Percentiles rank a stretch among this genome's conserved stretches.
These are phyloP conservation scores for Daldinia childiae DNA, from an alignment of 495 filamentous ascomycete genomes.

Conservation along the genomic window DNA sequence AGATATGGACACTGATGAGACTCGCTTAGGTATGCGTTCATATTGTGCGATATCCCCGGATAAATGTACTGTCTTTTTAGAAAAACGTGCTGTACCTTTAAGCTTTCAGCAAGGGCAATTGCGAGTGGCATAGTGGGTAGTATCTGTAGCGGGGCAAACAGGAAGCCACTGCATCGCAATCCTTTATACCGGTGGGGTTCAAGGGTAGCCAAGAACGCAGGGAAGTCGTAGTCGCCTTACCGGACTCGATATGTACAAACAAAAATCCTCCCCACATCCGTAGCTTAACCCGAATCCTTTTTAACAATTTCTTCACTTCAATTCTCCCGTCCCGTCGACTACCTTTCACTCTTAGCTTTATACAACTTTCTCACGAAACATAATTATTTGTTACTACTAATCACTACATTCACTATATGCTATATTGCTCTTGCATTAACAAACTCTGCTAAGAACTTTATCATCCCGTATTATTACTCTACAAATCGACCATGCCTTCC, in stretches of 20 bases:
- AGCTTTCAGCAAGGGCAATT: neutral
- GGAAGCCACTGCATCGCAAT: neutral
- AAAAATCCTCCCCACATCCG: conserved; percentile 23
- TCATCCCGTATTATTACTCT: neutral
- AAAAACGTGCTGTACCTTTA: neutral
- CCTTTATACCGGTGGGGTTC: neutral
- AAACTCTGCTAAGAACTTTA: conserved; percentile 14
- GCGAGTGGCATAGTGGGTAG: neutral
- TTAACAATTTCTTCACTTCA: conserved; percentile 16
- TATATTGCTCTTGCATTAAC: conserved; percentile 1
- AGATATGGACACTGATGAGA: no score
- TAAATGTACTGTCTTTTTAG: neutral
- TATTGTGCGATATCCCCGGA: no score
- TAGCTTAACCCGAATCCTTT: conserved; percentile 10
- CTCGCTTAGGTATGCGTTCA: no score
- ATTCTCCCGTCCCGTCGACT: conserved; percentile 9
- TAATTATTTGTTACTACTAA: neutral
- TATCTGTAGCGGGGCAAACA: neutral
- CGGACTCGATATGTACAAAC: neutral
- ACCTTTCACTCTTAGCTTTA: neutral
- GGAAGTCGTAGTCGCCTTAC: no score
- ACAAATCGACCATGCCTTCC: conserved; percentile 28
- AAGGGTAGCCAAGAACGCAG: neutral
- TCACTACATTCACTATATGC: neutral
- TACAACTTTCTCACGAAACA: neutral